Evolutionary conservation across 768 basidiomycete genomes (phyloP).

Genomic region (Leccinum incarnatum): DNA sequence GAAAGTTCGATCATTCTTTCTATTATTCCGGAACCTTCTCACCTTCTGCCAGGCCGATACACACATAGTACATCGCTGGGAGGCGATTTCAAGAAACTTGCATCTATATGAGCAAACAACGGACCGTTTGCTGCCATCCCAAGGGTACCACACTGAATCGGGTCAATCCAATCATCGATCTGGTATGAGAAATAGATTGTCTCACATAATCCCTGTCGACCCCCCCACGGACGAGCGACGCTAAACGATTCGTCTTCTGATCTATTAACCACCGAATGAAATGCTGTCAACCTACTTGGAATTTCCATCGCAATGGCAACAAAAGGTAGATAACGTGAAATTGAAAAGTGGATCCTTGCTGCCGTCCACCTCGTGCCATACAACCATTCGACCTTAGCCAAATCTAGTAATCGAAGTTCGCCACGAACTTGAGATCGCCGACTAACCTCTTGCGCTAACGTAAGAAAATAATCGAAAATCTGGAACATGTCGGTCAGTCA

Average conservation of each 20-base stretch:
- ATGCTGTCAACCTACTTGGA: conserved; percentile 1
- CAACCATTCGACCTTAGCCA: conserved; percentile 18
- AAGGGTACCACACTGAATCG: conserved; percentile 11
- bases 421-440: not conserved
- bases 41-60: conserved; percentile 16
- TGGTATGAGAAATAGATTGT: not conserved
- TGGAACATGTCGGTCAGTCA: not conserved
- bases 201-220: conserved; percentile 7
- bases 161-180: not conserved
- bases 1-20: not conserved
- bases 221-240: conserved; percentile 2
- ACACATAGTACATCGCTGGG: conserved; percentile 15
- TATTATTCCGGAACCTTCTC: not conserved
- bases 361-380: conserved; percentile 17
- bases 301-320: conserved; percentile 14
- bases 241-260: not conserved
- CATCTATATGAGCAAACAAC: not conserved
- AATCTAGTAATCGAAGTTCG: not conserved
- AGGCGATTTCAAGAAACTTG: not conserved
- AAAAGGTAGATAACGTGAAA: conserved; percentile 24
- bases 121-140: conserved; percentile 10
- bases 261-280: not conserved
- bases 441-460: conserved; percentile 12
- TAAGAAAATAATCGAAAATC: conserved; percentile 19
- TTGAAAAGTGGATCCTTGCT: conserved; percentile 17